Base-by-base conservation (phyloP, 2,329 filamentous ascomycete genomes). In the Colletotrichum phormii region DNA sequence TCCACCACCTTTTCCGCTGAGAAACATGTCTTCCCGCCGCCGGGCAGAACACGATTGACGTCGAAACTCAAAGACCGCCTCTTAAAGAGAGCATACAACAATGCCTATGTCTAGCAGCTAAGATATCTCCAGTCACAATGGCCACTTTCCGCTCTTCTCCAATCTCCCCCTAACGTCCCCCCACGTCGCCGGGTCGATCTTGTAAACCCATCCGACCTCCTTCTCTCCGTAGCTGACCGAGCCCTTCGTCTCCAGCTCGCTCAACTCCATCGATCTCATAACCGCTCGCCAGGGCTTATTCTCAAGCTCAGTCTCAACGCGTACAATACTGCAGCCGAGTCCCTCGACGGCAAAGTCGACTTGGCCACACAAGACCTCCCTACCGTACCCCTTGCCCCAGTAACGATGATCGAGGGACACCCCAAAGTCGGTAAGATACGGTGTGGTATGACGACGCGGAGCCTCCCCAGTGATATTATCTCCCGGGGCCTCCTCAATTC, bases 341-440 rank as follows among this genome's bases (percentile, higher is more conserved):
- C 68, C 69, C 13, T 65, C 22, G 13, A 78, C 69, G 15, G 74
- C 76, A 55, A 77, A 77, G 33, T 79, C 75, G 11, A 78, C 24
- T 13, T 77, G 26, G 1, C 72, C 75, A 42, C 75, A 67, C 7
- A 79, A 15, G 0, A 75, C 65, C 70, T 79, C 78, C 6, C 68
- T 54, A 13, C 76, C 77, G 33, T 74, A 77, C 0, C 78, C 77
- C 62, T 59, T 74, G 5, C 75, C 70, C 51, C 68, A 72, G 67
- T 76, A 72, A 0, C 61, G 74, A 54, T 77, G 73, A 61, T 78
- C 75, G 26, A 80, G 75, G 24, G 78, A 63, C 0, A 75, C 59
- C 5, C 76, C 78, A 12, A 70, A 70, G 60, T 79, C 76, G 22
- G 69, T 70, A 15, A 75, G 46, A 33, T 73, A 59, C 9, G 57